phyloP scores from a whole-genome alignment of 106 monocot species.

The Dioscorea alata region DNA sequence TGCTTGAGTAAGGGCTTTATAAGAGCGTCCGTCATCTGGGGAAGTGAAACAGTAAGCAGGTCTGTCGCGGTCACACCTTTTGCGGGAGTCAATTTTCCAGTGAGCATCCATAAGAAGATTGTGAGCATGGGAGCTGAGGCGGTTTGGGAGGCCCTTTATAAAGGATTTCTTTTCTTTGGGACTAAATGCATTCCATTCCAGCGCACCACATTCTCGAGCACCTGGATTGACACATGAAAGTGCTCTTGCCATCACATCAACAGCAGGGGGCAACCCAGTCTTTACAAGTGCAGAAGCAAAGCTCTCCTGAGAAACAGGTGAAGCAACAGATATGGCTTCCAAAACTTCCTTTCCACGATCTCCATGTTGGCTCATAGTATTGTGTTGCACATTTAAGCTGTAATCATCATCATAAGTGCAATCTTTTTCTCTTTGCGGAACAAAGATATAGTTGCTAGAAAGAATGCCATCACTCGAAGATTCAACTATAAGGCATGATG shows the following conservation, averaged over 20 bases:
- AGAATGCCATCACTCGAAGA: conserved; percentile 26
- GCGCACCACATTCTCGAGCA: not conserved
- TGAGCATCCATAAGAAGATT: conserved; percentile 59
- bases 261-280: conserved; percentile 1
- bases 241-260: conserved; percentile 9
- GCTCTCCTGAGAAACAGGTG: conserved; percentile 35
- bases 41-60: conserved; percentile 39
- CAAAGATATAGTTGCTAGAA: conserved; percentile 24
- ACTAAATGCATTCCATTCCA: conserved; percentile 1
- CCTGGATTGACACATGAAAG: not conserved
- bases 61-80: conserved; percentile 41
- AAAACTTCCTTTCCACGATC: conserved; percentile 3
- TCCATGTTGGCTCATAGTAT: conserved; percentile 3
- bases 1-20: conserved; percentile 50
- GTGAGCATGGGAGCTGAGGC: conserved; percentile 57
- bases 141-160: conserved; percentile 36
- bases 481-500: conserved; percentile 51
- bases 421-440: conserved; percentile 7
- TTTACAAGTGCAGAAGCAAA: conserved; percentile 17
- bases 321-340: conserved; percentile 18
- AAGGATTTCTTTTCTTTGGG: conserved; percentile 10
- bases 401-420: conserved; percentile 2
- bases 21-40: conserved; percentile 25
- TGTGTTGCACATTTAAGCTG: not conserved
- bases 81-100: conserved; percentile 54